A percentile compares a stretch with the other conserved stretches of the same genome.
Conservation (phyloP, 768 basidiomycete genomes). For the Cystofilobasidium ferigula region DNA sequence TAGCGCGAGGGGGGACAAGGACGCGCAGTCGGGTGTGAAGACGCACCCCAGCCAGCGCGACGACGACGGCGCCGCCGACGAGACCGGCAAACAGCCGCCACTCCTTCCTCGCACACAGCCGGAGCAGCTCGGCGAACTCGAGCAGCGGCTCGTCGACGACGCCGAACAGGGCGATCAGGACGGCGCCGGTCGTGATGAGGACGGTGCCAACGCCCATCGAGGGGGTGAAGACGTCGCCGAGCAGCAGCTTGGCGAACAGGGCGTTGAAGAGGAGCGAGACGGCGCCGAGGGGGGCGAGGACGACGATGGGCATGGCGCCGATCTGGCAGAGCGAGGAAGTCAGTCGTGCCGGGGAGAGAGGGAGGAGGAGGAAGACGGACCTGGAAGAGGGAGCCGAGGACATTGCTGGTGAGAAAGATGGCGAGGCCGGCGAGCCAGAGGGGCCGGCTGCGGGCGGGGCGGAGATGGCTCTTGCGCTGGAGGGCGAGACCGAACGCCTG, state of each 20-base stretch:
- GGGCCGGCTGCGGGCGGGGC: conserved; percentile 68
- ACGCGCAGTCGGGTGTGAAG: no score
- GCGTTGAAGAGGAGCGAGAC: conserved; percentile 83
- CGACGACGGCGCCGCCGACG: conserved; percentile 51
- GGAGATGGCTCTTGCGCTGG: conserved; percentile 83
- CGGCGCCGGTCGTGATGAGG: conserved; percentile 76
- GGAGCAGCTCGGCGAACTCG: conserved; percentile 70
- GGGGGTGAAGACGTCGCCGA: conserved; percentile 73
- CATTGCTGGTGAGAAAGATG: conserved; percentile 53
- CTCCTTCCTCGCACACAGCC: conserved; percentile 59
- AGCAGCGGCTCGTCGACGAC: conserved; percentile 81
- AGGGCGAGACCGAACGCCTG: conserved; percentile 84
- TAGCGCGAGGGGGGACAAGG: neutral
- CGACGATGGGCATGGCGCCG: conserved; percentile 83
- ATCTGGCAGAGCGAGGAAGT: conserved; percentile 84
- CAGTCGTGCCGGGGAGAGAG: no score
- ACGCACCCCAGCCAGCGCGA: conserved; percentile 53
- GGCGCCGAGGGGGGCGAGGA: conserved; percentile 84
- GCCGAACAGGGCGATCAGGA: conserved; percentile 80
- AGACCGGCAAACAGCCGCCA: conserved; percentile 75
- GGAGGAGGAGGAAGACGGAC: no score
- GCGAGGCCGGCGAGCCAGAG: conserved; percentile 76
- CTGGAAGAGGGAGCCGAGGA: conserved; percentile 78
- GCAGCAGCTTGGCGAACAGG: conserved; percentile 69
- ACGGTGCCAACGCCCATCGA: conserved; percentile 74